Conservation (phyloP, 2,329 filamentous ascomycete species). For the Penicillium verrucosum region DNA sequence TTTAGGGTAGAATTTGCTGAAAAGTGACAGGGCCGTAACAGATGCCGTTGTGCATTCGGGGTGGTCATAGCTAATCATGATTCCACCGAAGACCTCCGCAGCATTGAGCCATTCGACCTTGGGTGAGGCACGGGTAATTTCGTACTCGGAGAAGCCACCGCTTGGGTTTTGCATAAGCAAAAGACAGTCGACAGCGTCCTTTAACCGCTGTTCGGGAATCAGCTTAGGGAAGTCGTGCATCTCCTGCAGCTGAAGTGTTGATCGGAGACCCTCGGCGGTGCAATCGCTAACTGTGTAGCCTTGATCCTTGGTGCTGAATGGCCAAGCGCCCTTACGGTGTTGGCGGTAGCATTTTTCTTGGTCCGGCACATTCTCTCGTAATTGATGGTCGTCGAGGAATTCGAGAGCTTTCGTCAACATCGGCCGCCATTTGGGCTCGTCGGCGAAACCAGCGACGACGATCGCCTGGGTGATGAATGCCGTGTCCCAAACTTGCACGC, state of each 20-base stretch:
- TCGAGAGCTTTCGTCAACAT: slow-evolving; percentile 80
- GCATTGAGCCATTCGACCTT: slow-evolving; percentile 85
- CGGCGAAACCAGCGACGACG: slow-evolving; percentile 73
- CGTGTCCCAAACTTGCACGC: slow-evolving; percentile 97
- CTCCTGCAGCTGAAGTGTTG: slow-evolving; percentile 79
- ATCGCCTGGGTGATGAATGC: slow-evolving; percentile 82
- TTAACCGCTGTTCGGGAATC: slow-evolving; percentile 72
- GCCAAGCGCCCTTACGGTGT: slow-evolving; percentile 88
- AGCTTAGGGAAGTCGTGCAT: slow-evolving; percentile 70
- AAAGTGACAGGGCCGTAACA: slow-evolving; percentile 80
- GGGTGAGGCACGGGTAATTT: slow-evolving; percentile 73
- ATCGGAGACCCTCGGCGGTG: slow-evolving; percentile 84
- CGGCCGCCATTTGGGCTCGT: slow-evolving; percentile 70
- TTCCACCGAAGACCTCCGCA: slow-evolving; percentile 91
- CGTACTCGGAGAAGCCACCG: slow-evolving; percentile 88
- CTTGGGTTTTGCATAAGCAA: slow-evolving; percentile 85
- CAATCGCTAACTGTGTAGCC: slow-evolving; percentile 96
- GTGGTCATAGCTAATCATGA: slow-evolving; percentile 99
- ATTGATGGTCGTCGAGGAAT: slow-evolving; percentile 89
- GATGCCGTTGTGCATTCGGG: slow-evolving; percentile 96
- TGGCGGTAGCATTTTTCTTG: slow-evolving; percentile 84
- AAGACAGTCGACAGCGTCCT: slow-evolving; percentile 85
- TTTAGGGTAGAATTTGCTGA: slow-evolving; percentile 74
- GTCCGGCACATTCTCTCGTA: slow-evolving; percentile 75
- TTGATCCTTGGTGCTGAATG: slow-evolving; percentile 87